Conservation (phyloP, 306 rosid genomes). For the Vigna reflexopilosa region DNA sequence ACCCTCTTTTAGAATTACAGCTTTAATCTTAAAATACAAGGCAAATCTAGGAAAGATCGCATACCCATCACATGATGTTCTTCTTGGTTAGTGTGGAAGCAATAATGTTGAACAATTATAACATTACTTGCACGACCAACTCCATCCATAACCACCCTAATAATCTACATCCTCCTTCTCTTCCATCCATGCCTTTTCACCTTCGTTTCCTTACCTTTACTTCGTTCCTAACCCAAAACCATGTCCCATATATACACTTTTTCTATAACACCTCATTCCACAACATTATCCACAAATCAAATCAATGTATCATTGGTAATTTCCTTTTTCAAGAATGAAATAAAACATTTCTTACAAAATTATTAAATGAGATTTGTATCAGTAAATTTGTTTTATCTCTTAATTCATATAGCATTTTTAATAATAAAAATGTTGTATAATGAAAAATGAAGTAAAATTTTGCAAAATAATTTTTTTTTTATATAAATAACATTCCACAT, state of each 20-base stretch:
- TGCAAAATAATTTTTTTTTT: too few relatives aligned
- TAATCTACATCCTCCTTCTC: conserved; percentile 24
- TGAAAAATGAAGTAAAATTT: too few relatives aligned
- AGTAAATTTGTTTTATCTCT: too few relatives aligned
- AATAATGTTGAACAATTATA: conserved; percentile 35
- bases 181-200: conserved; percentile 30
- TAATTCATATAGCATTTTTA: too few relatives aligned
- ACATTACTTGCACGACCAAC: conserved; percentile 37
- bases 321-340: too few relatives aligned
- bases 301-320: too few relatives aligned
- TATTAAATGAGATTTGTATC: too few relatives aligned
- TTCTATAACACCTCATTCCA: neutral
- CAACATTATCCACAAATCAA: too few relatives aligned
- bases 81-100: conserved; percentile 44
- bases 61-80: conserved; percentile 37
- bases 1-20: conserved; percentile 13
- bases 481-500: too few relatives aligned
- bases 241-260: conserved; percentile 11
- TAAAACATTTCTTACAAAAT: too few relatives aligned
- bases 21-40: conserved; percentile 52
- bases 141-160: conserved; percentile 32
- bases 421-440: too few relatives aligned
- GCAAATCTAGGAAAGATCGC: conserved; percentile 35
- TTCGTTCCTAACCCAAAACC: conserved; percentile 36
- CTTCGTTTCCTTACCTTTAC: conserved; percentile 39